Conservation (phyloP, 129 eudicot genomes). For the Centrapalus pauciflorus region DNA sequence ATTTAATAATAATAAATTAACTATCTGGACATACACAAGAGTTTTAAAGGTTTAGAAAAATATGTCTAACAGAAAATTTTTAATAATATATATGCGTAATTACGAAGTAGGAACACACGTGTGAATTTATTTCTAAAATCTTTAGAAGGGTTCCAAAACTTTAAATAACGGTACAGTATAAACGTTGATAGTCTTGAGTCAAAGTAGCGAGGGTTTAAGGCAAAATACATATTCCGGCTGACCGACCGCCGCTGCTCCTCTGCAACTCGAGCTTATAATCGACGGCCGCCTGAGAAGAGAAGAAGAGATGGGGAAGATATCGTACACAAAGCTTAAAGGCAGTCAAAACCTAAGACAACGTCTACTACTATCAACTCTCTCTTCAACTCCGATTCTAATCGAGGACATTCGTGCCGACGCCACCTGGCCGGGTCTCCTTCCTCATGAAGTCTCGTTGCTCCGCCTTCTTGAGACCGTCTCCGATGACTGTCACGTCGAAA, state of each 20-base stretch:
- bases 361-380: conserved; percentile 55
- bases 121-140: too few relatives aligned
- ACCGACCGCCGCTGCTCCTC: background rate
- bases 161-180: too few relatives aligned
- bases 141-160: too few relatives aligned
- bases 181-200: background rate
- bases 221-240: conserved; percentile 10
- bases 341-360: conserved; percentile 67
- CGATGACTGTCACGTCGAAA: conserved; percentile 75
- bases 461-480: conserved; percentile 67
- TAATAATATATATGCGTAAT: too few relatives aligned
- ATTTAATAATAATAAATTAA: too few relatives aligned
- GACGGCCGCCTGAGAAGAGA: conserved; percentile 2
- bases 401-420: conserved; percentile 81
- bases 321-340: conserved; percentile 69
- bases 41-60: too few relatives aligned
- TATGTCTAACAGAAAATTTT: too few relatives aligned
- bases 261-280: background rate
- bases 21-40: too few relatives aligned
- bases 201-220: conserved; percentile 19
- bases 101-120: too few relatives aligned
- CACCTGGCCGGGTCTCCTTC: conserved; percentile 76
- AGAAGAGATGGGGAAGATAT: conserved; percentile 43
- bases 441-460: conserved; percentile 76
- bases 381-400: conserved; percentile 72